These are phyloP conservation scores for Cucumis cinereus DNA, from an alignment of 306 rosid species.

Conservation along the genomic window DNA sequence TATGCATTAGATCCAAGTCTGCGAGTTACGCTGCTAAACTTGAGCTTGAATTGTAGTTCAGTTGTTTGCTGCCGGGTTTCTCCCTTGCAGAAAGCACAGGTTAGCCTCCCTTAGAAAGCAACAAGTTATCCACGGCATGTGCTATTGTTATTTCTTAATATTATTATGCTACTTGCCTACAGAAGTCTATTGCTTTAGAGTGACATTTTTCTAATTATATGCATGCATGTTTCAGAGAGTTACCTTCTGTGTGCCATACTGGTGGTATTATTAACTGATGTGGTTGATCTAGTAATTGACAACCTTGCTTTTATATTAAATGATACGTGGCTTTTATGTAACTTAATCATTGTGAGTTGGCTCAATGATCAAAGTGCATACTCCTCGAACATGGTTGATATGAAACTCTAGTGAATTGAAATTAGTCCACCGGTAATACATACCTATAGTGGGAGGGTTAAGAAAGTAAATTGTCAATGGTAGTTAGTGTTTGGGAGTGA, in stretches of 20 bases:
- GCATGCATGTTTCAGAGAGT: neutral
- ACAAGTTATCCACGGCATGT: neutral
- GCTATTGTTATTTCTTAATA: neutral
- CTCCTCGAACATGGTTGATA: neutral
- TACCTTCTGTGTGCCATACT: neutral
- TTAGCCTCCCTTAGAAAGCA: constrained; percentile 13
- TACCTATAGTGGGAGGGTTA: too few relatives aligned
- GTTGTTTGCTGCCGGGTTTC: constrained; percentile 99
- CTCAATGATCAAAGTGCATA: neutral
- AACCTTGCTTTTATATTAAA: neutral
- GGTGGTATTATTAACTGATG: neutral
- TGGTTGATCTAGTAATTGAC: neutral
- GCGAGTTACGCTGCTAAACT: constrained; percentile 67
- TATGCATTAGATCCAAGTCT: constrained; percentile 87
- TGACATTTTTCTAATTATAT: neutral
- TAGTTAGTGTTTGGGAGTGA: too few relatives aligned
- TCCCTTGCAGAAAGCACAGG: constrained; percentile 98
- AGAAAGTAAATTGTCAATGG: too few relatives aligned
- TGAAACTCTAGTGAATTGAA: too few relatives aligned
- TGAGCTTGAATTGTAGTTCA: constrained; percentile 82
- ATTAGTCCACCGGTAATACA: too few relatives aligned
- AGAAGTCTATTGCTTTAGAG: neutral
- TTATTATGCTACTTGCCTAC: neutral
- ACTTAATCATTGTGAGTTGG: neutral
- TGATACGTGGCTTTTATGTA: neutral